Base-by-base conservation (phyloP, 768 basidiomycete species). In the Naganishia kalamii region DNA sequence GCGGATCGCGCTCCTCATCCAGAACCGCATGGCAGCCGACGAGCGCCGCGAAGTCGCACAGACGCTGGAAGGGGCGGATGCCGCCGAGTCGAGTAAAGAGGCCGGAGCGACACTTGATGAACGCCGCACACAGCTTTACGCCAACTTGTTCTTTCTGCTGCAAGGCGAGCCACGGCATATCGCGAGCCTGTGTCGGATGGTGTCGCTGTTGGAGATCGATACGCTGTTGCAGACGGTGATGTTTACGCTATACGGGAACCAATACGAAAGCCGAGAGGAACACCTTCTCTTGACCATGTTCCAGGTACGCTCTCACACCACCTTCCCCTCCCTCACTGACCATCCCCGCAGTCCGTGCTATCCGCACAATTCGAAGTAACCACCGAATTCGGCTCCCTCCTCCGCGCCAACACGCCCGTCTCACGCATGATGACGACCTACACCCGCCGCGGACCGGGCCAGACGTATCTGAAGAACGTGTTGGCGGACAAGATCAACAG, bases 381-480 rank as follows among this genome's bases (percentile, higher is more conserved):
- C 17, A 94, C 92, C 61, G 96, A 99, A 78, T 98, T 99, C 71
- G 93, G 94, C n/a, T 98, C 94, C 4, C 84, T 99, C 12, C 85
- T 99, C 30, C 90, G 96, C 61, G 96, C 96, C 66, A 99, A 99
- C 79, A 99, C 96, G 54, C 96, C 96, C 50, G 96, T 99, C 25
- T 97, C 92, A 52, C 88, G 96, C 41, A 99, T 99, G 96, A 99
- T 99, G 96, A 99, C 96, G 48, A 98, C 96, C 21, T 99, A 99
- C 80, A 98, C 96, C 60, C 89, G 96, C 66, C 88, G 96, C 62
- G 96, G 96, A 65, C 96, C 96, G 0, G 96, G 96, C 63, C 96
- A 98, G 79, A 92, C 91, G 72, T 99, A 98, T 78, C 86, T 99
- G 69, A 99, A 99, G 83, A 88, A 88, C 68, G 93, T 98, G 30